Conservation (phyloP, 768 basidiomycete species). For the Lactifluus pinguis region DNA sequence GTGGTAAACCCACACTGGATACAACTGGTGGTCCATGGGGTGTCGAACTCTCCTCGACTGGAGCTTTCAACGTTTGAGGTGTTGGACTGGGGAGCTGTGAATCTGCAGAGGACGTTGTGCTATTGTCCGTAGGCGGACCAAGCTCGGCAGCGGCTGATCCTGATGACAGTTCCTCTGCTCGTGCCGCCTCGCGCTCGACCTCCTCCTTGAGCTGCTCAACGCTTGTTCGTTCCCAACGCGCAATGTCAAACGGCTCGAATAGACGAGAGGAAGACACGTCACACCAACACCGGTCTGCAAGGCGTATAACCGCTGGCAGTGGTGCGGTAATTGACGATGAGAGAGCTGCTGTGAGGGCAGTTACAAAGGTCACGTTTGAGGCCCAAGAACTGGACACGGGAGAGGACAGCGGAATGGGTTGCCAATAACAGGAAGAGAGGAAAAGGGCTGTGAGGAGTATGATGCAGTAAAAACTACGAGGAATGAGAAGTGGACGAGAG, state of each 20-base stretch:
- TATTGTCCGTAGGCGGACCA: background rate
- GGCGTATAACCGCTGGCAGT: slow-evolving; percentile 49
- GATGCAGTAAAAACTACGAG: slow-evolving; percentile 74
- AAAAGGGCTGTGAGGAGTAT: slow-evolving; percentile 75
- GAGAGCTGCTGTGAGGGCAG: slow-evolving; percentile 43
- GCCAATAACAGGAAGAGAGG: slow-evolving; percentile 85
- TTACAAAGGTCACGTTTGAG: slow-evolving; percentile 63
- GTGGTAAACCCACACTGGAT: background rate
- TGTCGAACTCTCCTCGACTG: background rate
- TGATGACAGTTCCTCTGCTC: slow-evolving; percentile 20
- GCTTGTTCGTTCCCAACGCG: slow-evolving; percentile 65
- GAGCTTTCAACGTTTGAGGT: background rate
- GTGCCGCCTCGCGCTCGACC: slow-evolving; percentile 31
- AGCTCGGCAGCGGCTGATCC: background rate
- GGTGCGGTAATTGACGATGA: slow-evolving; percentile 32
- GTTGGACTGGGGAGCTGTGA: background rate
- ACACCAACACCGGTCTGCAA: slow-evolving; percentile 81
- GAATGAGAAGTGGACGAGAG: background rate
- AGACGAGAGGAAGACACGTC: slow-evolving; percentile 55
- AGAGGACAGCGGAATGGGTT: slow-evolving; percentile 60
- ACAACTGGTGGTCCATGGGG: slow-evolving; percentile 1
- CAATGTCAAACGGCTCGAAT: slow-evolving; percentile 71
- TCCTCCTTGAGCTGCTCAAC: slow-evolving; percentile 37
- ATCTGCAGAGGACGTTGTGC: background rate
- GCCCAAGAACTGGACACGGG: slow-evolving; percentile 59